A percentile compares a stretch with the other conserved stretches of the same genome.
Evolutionary conservation across 176 grass and related monocot species (phyloP).

Genomic region (Rhipidocladum racemiflorum): DNA sequence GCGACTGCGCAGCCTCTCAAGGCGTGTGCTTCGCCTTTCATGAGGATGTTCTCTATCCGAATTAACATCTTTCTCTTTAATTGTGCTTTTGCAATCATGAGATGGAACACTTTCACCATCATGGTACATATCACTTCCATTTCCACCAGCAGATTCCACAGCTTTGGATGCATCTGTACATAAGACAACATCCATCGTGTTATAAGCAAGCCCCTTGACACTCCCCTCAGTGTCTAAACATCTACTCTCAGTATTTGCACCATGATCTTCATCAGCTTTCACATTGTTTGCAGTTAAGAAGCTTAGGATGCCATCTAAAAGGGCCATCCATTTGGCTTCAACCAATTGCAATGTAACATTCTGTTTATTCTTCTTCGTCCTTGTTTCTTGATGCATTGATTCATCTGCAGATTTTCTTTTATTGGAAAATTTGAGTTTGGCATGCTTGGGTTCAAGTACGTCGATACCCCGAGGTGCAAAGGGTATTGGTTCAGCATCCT

Average conservation of each 20-base stretch:
- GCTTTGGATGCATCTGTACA: slow-evolving; percentile 40
- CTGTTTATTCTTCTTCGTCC: slow-evolving; percentile 49
- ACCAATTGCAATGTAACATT: slow-evolving; percentile 57
- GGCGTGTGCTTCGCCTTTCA: slow-evolving; percentile 88
- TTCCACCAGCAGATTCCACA: slow-evolving; percentile 49
- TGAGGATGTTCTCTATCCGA: slow-evolving; percentile 85
- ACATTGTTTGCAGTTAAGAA: slow-evolving; percentile 45
- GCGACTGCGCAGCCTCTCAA: slow-evolving; percentile 88
- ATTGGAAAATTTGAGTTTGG: slow-evolving; percentile 62
- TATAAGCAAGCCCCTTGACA: slow-evolving; percentile 33
- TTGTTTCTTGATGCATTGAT: slow-evolving; percentile 38
- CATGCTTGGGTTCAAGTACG: slow-evolving; percentile 80
- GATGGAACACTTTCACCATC: slow-evolving; percentile 36
- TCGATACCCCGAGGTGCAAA: slow-evolving; percentile 78
- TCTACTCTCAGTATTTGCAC: slow-evolving; percentile 4
- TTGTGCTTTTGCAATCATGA: slow-evolving; percentile 41
- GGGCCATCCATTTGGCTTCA: slow-evolving; percentile 67
- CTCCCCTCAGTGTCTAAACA: slow-evolving; percentile 23
- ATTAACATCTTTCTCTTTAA: slow-evolving; percentile 70
- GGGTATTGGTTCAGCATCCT: slow-evolving; percentile 54
- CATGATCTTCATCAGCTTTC: slow-evolving; percentile 36
- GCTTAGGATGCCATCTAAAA: slow-evolving; percentile 59
- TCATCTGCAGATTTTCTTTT: slow-evolving; percentile 73
- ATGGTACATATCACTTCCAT: slow-evolving; percentile 44
- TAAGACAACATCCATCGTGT: slow-evolving; percentile 52